Evolutionary conservation across 495 filamentous ascomycete genomes (phyloP).

Genomic region (Daldinia decipiens): DNA sequence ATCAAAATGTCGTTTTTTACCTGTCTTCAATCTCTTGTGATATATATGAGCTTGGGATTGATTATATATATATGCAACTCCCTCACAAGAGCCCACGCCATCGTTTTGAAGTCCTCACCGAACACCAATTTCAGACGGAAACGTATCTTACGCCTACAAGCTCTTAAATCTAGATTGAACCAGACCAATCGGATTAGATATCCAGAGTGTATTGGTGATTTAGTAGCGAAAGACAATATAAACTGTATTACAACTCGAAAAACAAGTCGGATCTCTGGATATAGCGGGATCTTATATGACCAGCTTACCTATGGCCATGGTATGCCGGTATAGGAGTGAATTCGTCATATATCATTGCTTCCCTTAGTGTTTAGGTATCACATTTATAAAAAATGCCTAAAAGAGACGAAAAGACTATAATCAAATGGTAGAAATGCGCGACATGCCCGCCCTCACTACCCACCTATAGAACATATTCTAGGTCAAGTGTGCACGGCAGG

Average conservation of each 20-base stretch:
- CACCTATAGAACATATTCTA: neutral
- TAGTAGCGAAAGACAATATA: neutral
- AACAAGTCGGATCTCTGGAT: neutral
- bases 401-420: neutral
- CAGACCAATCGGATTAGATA: too few relatives aligned
- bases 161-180: too few relatives aligned
- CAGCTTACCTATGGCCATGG: neutral
- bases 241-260: neutral
- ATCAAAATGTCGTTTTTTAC: neutral
- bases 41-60: neutral
- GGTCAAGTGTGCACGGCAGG: neutral
- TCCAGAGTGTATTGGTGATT: neutral
- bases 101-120: too few relatives aligned
- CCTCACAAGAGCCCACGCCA: too few relatives aligned
- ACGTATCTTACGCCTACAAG: too few relatives aligned
- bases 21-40: neutral
- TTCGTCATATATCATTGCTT: neutral
- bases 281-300: neutral
- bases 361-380: neutral
- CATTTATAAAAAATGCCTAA: neutral
- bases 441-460: neutral
- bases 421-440: neutral
- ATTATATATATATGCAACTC: too few relatives aligned
- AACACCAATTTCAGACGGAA: too few relatives aligned
- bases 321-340: neutral